Evolutionary conservation across 305 asterid genomes (phyloP), one percentile per base, ranked within the genome.

Genomic region (Solanum hybrid): DNA sequence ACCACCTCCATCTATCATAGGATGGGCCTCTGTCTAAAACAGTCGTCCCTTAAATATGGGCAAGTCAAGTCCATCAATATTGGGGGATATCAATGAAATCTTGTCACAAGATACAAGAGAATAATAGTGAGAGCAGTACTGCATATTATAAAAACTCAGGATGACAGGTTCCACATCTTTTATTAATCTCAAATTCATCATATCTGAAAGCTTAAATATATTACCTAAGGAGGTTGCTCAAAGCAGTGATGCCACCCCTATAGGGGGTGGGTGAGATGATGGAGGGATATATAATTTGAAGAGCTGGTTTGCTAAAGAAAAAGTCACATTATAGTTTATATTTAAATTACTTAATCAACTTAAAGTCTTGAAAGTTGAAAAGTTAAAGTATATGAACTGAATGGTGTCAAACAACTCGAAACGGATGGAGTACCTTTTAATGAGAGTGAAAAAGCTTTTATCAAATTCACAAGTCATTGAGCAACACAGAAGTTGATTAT

Each of bases 1-100:
- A 95, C 98, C 99, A 97, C 92, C 90, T 96, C 98, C 97, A 97
- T 94, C 95, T 95, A 91, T 91, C 95, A 38, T 91, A 89, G 70
- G 93, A 89, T 39, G 89, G 79, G 70, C 93, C 92, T 88, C 91
- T 93, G 84, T 94, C 95, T 86, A 89, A 93, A 93, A 90, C 93
- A 83, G 93, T 95, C 91, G 93, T 61, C 81, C 91, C 89, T 88
- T 61, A 31, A 79, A 91, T 77, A 37, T 68, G 24, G 36, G 34
- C 84, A 87, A 90, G 70, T 65, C 89, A 79, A 93, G 87, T 68
- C 68, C 10, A 87, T 87, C 7, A 87, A 61, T 29, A 39, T 32
- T 37, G 36, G 37, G 88, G 88, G 8, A 31, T 84, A 84, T 51
- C 41, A 57, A 85, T 85, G 77, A 57, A 20, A 85, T 31, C 8